These are phyloP conservation scores for Metschnikowia gelsemii DNA, from an alignment of 805 yeast species.

Conservation along the genomic window DNA sequence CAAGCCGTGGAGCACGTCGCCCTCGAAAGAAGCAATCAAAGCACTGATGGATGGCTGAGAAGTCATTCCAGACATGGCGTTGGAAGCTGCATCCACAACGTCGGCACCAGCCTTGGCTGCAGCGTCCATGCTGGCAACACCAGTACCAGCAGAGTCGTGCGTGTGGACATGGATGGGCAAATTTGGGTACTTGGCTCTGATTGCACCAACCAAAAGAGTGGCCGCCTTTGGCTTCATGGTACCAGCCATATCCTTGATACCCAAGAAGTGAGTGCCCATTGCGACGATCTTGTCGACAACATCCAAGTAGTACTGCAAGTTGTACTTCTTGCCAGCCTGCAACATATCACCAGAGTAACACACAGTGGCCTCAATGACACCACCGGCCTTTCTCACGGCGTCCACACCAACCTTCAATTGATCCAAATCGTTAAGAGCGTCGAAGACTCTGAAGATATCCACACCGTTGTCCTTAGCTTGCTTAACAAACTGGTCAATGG, in stretches of 20 bases:
- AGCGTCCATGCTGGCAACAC: conserved; percentile 94
- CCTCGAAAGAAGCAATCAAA: conserved; percentile 86
- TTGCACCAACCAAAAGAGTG: conserved; percentile 67
- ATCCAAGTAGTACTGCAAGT: conserved; percentile 81
- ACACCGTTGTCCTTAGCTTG: conserved; percentile 97
- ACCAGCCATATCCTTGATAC: conserved; percentile 99
- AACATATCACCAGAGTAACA: conserved; percentile 99
- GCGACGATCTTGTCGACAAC: conserved; percentile 80
- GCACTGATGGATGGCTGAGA: conserved; percentile 98
- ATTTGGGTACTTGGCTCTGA: conserved; percentile 85
- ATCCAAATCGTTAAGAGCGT: conserved; percentile 94
- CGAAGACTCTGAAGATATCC: conserved; percentile 96
- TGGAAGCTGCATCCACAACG: conserved; percentile 95
- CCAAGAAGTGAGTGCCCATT: conserved; percentile 95
- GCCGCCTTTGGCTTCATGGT: conserved; percentile 97
- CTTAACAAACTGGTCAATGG: conserved; percentile 92
- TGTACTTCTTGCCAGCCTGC: conserved; percentile 92
- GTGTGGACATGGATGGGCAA: conserved; percentile 98
- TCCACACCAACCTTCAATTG: conserved; percentile 97
- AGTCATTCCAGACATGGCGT: conserved; percentile 97
- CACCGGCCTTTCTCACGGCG: conserved; percentile 97
- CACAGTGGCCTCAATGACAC: conserved; percentile 97
- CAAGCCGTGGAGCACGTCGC: conserved; percentile 75
- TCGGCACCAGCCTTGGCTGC: conserved; percentile 97
- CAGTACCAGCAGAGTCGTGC: conserved; percentile 99